Percentiles rank a stretch among this genome's conserved stretches.
phyloP scores from a whole-genome alignment of 208 protist genomes.

The Entamoeba invadens region DNA sequence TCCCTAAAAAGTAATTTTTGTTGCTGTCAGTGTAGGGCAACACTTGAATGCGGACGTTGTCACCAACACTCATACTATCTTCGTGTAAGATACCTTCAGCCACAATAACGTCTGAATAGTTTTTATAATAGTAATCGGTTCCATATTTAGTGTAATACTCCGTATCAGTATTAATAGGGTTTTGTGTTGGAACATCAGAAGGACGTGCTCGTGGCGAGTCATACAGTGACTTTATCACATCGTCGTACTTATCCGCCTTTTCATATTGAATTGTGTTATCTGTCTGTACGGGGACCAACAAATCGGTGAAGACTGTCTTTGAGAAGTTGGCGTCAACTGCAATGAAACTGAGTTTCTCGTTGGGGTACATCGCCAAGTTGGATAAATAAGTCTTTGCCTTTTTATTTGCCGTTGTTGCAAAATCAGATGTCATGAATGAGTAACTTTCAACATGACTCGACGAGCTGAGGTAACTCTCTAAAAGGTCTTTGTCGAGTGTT shows the following conservation, averaged over 20 bases:
- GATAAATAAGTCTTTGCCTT: background rate
- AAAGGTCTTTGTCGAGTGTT: background rate
- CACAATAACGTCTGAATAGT: slow-evolving; percentile 13
- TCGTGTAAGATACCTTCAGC: background rate
- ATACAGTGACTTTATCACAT: slow-evolving; percentile 7
- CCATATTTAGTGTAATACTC: background rate
- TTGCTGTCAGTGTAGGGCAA: too few relatives aligned
- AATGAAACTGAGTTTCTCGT: background rate
- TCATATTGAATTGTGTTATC: background rate
- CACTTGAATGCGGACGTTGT: background rate
- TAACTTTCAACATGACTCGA: background rate
- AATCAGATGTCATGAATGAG: background rate
- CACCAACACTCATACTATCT: background rate
- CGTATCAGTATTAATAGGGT: background rate
- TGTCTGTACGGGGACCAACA: background rate
- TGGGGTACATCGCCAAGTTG: background rate
- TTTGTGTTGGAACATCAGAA: background rate
- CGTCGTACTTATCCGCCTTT: background rate
- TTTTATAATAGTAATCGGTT: background rate
- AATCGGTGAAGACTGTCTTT: slow-evolving; percentile 3
- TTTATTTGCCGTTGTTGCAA: background rate
- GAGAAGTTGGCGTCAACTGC: slow-evolving; percentile 6
- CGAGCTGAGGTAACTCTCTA: background rate
- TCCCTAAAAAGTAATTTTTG: too few relatives aligned
- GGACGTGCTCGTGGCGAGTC: background rate